phyloP scores from a whole-genome alignment of 192 early-diverging fungal genomes.

The Backusella tarrabulga region DNA sequence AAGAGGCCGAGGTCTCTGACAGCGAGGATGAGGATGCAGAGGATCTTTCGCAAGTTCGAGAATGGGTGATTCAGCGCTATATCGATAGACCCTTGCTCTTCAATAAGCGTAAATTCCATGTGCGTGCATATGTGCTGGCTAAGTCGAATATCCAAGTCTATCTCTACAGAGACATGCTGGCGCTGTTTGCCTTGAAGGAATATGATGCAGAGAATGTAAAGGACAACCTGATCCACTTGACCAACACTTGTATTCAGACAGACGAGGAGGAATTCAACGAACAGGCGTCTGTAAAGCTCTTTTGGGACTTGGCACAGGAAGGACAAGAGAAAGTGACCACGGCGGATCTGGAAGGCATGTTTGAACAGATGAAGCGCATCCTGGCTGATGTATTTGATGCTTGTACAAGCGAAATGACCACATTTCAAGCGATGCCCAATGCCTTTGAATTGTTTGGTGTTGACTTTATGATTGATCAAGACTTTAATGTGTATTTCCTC shows the following conservation, averaged over 20 bases:
- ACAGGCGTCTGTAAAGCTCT: conserved; percentile 47
- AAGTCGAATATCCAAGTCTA: conserved; percentile 57
- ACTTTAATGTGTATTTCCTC: conserved; percentile 49
- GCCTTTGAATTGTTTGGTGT: conserved; percentile 69
- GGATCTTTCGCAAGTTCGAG: conserved; percentile 56
- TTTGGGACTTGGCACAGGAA: conserved; percentile 50
- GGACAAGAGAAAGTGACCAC: conserved; percentile 11
- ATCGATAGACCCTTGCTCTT: conserved; percentile 57
- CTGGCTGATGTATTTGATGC: conserved; percentile 59
- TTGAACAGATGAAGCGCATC: conserved; percentile 56
- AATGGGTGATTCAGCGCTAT: conserved; percentile 70
- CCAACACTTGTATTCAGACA: conserved; percentile 66
- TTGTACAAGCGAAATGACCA: conserved; percentile 54
- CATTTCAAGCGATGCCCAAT: conserved; percentile 62
- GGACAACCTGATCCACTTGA: conserved; percentile 54
- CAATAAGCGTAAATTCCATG: conserved; percentile 61
- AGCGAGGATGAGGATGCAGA: conserved; percentile 43
- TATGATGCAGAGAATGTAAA: conserved; percentile 44
- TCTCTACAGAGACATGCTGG: conserved; percentile 62
- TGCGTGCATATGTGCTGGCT: conserved; percentile 61
- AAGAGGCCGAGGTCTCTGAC: conserved; percentile 36
- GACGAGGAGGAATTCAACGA: conserved; percentile 50
- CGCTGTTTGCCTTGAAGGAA: conserved; percentile 57
- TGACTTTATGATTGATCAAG: conserved; percentile 61
- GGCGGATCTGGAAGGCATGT: conserved; percentile 44